These are phyloP conservation scores for Ophiostoma sp. DNA, from an alignment of 2,329 filamentous ascomycete genomes.

Conservation along the genomic window DNA sequence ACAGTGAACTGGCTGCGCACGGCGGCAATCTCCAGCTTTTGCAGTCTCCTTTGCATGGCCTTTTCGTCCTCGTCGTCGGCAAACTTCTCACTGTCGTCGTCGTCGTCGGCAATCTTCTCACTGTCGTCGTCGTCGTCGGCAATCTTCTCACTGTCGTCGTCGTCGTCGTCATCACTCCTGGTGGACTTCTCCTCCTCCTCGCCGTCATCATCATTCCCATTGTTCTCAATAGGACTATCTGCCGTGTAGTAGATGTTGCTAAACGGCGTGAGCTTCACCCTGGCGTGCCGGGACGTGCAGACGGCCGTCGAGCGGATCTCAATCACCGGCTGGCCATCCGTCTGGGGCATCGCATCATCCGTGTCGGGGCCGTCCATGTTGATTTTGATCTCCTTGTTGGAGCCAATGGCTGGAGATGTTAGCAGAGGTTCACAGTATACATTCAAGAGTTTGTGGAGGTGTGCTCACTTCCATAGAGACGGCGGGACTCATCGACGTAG, in stretches of 20 bases:
- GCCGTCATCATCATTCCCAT: not conserved
- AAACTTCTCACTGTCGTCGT: not conserved
- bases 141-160: not conserved
- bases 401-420: not conserved
- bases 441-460: not conserved
- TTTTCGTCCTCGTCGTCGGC: not conserved
- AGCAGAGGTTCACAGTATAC: not conserved
- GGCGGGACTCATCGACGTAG: constrained; percentile 36
- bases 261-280: not conserved
- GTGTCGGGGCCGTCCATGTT: not conserved
- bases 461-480: not conserved
- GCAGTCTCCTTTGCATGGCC: not conserved
- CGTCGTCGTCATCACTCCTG: too few species aligned
- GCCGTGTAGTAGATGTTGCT: not conserved
- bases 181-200: not conserved
- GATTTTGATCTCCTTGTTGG: not conserved
- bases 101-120: not conserved
- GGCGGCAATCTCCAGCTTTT: not conserved
- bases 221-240: too few species aligned
- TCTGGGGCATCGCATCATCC: constrained; percentile 4
- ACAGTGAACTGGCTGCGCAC: not conserved
- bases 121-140: not conserved
- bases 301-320: constrained; percentile 44
- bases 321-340: constrained; percentile 41
- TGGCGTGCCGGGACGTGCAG: constrained; percentile 33